Base-by-base conservation (phyloP, 345 rosid species). In the Diplotaxis tenuifolia region DNA sequence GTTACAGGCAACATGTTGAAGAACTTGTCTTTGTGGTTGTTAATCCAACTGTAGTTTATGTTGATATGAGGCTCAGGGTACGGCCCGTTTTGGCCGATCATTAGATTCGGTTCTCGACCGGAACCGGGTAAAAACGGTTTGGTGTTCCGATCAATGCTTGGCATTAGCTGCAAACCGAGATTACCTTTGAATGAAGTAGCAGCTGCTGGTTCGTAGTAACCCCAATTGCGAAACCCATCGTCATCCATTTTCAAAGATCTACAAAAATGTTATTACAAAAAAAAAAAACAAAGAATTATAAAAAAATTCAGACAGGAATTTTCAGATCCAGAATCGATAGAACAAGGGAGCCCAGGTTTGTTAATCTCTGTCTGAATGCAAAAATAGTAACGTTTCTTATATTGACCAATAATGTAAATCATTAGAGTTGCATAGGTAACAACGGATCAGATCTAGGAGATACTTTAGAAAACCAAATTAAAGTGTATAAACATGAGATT, bases 181-280 rank as follows among this genome's bases (percentile, higher is more conserved):
- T 84, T 90, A 34, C 88, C 92, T 70, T 88, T 90, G 58, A 85
- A 89, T 0, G 70, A 53, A 36, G 78, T 14, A 70, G 90, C 20
- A 66, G 90, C 86, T 40, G 89, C 80, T 3, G 90, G 96, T 71
- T 90, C 96, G 81, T 89, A 90, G 80, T 87, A 93, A 58, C 98
- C 97, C 97, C 98, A 89, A 76, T 88, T 88, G 9, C 89, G 89
- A 81, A 89, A 72, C 0, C 89, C 87, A 77, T 91, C 93, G 4
- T 87, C 95, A 53, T 89, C 98, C 97, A 88, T 89, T 72, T n/a
- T 55, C 68, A 15, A 81, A 82, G 62, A 79, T 60, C 93, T 87
- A 79, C 75, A 83, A 69, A 20, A 14, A 3, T 47, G 19, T 47
- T 10, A 47, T 15, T 16, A 47, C 19, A 5, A 45, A 45, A 45